Percentiles rank a stretch among this genome's conserved stretches.
phyloP scores from a whole-genome alignment of 768 basidiomycete genomes.

The Suillus sp. region DNA sequence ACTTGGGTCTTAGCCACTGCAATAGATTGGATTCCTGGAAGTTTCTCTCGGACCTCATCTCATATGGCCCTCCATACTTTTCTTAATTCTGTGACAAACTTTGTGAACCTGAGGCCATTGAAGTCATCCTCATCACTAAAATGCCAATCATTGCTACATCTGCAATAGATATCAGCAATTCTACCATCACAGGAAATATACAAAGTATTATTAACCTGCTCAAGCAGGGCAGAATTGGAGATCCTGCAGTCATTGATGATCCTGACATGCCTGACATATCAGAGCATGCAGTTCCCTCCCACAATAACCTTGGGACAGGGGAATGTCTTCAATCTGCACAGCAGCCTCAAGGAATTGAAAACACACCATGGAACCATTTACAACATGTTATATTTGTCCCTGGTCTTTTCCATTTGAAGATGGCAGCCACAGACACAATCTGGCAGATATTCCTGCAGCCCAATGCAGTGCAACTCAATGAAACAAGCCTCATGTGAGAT shows the following conservation, averaged over 20 bases:
- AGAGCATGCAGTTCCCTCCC: constrained; percentile 19
- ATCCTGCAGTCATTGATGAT: neutral
- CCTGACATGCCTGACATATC: constrained; percentile 13
- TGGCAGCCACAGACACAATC: neutral
- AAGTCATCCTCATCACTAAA: constrained; percentile 29
- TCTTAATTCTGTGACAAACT: constrained; percentile 19
- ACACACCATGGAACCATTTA: constrained; percentile 29
- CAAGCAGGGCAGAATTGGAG: constrained; percentile 5
- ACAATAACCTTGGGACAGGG: constrained; percentile 28
- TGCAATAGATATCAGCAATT: constrained; percentile 29
- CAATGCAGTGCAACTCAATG: neutral
- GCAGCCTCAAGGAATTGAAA: constrained; percentile 27
- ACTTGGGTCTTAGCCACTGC: constrained; percentile 23
- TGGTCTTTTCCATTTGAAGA: neutral
- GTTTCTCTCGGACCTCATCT: constrained; percentile 13
- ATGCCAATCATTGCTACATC: constrained; percentile 25
- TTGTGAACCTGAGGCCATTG: constrained; percentile 26
- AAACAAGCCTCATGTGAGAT: constrained; percentile 20
- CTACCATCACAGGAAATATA: constrained; percentile 23
- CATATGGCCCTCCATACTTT: constrained; percentile 26
- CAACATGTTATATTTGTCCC: neutral
- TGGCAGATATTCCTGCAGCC: constrained; percentile 3
- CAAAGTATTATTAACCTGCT: constrained; percentile 20
- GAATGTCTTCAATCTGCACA: constrained; percentile 20
- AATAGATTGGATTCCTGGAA: constrained; percentile 25